These are phyloP conservation scores for Draba incana DNA, from an alignment of 345 rosid genomes.

Conservation along the genomic window DNA sequence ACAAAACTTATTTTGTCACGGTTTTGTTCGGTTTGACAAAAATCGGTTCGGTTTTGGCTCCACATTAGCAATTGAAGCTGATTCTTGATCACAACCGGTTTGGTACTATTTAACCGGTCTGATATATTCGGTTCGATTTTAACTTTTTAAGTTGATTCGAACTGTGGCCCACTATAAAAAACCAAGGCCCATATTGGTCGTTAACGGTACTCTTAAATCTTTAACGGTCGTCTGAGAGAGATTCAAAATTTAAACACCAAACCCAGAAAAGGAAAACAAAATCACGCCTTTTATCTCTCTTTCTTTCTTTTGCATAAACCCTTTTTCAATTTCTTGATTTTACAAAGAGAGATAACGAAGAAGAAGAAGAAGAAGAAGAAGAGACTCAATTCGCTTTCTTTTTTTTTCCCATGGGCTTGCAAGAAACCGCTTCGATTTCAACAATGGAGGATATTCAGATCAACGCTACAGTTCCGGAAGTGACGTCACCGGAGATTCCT, in stretches of 20 bases:
- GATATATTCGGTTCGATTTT: not conserved
- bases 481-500: constrained; percentile 31
- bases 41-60: too few species aligned
- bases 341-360: constrained; percentile 1
- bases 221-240: constrained; percentile 34
- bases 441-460: constrained; percentile 52
- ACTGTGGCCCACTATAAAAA: constrained; percentile 1
- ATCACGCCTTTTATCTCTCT: constrained; percentile 13
- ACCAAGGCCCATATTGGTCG: constrained; percentile 8
- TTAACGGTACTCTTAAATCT: not conserved
- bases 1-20: too few species aligned
- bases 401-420: constrained; percentile 3
- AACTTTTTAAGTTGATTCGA: not conserved
- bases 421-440: constrained; percentile 7
- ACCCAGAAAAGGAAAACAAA: constrained; percentile 24
- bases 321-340: constrained; percentile 13
- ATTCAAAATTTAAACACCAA: constrained; percentile 28
- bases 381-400: not conserved
- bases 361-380: not conserved
- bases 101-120: not conserved
- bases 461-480: constrained; percentile 16
- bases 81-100: not conserved
- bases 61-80: too few species aligned
- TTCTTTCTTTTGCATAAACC: not conserved
- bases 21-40: too few species aligned